Percentiles rank a stretch among this genome's conserved stretches.
phyloP scores from a whole-genome alignment of 495 filamentous ascomycete genomes.

The Tuber umbilicatum region DNA sequence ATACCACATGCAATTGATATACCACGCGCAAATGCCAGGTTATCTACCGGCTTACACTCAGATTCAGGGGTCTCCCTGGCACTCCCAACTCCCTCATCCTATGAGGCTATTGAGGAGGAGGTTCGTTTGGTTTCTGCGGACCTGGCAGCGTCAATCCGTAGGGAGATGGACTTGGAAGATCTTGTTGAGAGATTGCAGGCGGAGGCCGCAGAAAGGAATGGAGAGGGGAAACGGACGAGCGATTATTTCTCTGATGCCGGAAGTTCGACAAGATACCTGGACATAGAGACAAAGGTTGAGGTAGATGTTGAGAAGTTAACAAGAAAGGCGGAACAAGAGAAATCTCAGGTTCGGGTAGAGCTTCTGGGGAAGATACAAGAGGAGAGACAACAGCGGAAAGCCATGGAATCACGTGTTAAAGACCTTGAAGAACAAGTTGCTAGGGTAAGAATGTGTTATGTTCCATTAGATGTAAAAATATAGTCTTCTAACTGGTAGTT shows the following conservation, averaged over 20 bases:
- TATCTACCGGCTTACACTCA: constrained; percentile 35
- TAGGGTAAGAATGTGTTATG: constrained; percentile 19
- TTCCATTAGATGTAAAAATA: constrained; percentile 38
- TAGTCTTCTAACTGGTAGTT: constrained; percentile 8
- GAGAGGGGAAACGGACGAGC: constrained; percentile 73
- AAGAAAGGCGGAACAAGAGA: constrained; percentile 82
- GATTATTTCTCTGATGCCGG: constrained; percentile 98
- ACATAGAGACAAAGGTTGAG: constrained; percentile 54
- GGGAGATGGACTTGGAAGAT: constrained; percentile 96
- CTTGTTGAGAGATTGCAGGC: constrained; percentile 77
- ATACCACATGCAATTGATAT: constrained; percentile 50
- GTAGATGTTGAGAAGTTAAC: constrained; percentile 81
- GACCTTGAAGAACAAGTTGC: constrained; percentile 65
- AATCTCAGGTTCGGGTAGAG: constrained; percentile 76
- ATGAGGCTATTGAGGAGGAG: constrained; percentile 86
- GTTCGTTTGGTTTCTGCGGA: constrained; percentile 86
- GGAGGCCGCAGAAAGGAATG: constrained; percentile 57
- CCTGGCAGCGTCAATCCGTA: constrained; percentile 80
- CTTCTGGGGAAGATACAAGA: constrained; percentile 76
- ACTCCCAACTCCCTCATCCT: constrained; percentile 47
- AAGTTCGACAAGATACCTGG: constrained; percentile 66
- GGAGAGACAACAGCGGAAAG: constrained; percentile 65
- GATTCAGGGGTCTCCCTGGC: constrained; percentile 45
- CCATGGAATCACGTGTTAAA: constrained; percentile 73
- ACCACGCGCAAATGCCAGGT: constrained; percentile 43